These are phyloP conservation scores for Trichoderma citrinoviride DNA, from an alignment of 2,329 filamentous ascomycete genomes.

Conservation along the genomic window DNA sequence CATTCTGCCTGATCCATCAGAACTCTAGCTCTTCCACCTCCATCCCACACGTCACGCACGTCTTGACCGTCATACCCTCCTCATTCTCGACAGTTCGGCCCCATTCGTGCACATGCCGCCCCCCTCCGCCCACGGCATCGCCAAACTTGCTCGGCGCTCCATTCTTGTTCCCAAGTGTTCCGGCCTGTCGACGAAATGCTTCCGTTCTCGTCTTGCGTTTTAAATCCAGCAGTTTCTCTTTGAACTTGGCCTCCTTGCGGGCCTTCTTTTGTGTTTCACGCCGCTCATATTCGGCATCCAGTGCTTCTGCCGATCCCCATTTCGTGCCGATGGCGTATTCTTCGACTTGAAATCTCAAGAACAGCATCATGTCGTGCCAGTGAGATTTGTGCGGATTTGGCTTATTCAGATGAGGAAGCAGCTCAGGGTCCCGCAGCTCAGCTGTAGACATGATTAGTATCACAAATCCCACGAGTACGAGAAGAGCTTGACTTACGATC, in stretches of 20 bases:
- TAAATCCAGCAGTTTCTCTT: constrained; percentile 79
- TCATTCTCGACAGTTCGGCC: constrained; percentile 66
- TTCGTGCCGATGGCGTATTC: constrained; percentile 87
- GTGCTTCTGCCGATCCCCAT: constrained; percentile 82
- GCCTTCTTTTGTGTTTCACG: constrained; percentile 77
- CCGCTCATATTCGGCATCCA: constrained; percentile 85
- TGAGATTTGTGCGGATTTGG: constrained; percentile 95
- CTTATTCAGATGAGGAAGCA: constrained; percentile 81
- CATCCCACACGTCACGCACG: constrained; percentile 71
- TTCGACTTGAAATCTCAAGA: constrained; percentile 88
- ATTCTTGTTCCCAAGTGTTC: constrained; percentile 53
- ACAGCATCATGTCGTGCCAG: constrained; percentile 99
- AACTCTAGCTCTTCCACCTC: constrained; percentile 75
- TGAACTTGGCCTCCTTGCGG: constrained; percentile 88
- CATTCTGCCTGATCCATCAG: constrained; percentile 37
- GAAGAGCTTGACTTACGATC: constrained; percentile 60
- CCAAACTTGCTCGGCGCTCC: constrained; percentile 63
- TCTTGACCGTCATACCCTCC: constrained; percentile 76
- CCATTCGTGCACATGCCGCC: constrained; percentile 88
- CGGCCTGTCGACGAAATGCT: constrained; percentile 72
- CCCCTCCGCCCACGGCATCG: constrained; percentile 64
- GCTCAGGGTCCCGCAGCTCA: constrained; percentile 82
- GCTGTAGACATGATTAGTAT: constrained; percentile 46
- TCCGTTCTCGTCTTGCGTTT: constrained; percentile 94
- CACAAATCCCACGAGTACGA: not conserved